Evolutionary conservation across 1,284 basidiomycete species (phyloP).

Genomic region (Puccinia triticina): DNA sequence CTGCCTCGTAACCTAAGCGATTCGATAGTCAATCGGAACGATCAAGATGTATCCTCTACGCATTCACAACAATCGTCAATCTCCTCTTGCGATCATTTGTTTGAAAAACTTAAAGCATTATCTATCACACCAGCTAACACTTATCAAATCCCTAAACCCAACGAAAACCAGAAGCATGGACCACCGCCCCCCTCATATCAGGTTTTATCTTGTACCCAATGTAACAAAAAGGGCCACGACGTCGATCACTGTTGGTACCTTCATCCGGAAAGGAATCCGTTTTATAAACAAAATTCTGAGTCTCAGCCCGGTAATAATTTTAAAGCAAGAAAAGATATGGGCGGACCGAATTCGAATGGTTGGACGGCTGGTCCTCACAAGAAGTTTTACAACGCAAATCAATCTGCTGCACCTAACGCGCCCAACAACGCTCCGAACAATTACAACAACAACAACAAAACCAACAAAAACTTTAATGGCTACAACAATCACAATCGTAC

Average conservation of each 20-base stretch:
- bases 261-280: slow-evolving; percentile 23
- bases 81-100: slow-evolving; percentile 16
- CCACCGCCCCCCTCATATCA: neutral
- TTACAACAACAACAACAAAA: neutral
- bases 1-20: slow-evolving; percentile 12
- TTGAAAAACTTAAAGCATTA: slow-evolving; percentile 1
- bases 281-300: neutral
- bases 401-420: neutral
- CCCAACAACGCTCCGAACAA: neutral
- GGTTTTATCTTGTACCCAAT: neutral
- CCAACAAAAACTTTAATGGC: neutral
- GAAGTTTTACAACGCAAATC: slow-evolving; percentile 6
- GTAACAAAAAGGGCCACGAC: slow-evolving; percentile 28
- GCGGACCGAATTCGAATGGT: no score
- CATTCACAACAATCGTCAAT: neutral
- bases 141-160: neutral
- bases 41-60: neutral
- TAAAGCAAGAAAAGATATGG: neutral
- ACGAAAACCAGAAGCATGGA: neutral
- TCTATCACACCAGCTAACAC: neutral
- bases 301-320: neutral
- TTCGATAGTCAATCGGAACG: neutral
- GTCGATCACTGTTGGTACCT: slow-evolving; percentile 8
- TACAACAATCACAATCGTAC: neutral
- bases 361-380: neutral